Base-by-base conservation (phyloP, 139 green algal species). In the Chlamydomonas schloesseri region DNA sequence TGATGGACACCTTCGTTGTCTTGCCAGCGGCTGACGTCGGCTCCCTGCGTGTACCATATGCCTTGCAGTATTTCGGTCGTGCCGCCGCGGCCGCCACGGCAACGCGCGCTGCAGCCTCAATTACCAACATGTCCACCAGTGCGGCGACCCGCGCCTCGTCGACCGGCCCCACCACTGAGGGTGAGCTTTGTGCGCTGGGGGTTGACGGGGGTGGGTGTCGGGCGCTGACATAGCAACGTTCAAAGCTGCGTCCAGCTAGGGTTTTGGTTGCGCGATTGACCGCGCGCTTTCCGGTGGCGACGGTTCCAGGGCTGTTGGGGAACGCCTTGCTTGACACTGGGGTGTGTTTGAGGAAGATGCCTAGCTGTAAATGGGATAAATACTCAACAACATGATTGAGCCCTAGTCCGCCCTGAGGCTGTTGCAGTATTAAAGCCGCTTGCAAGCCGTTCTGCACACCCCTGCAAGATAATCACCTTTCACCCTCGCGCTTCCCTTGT, bases 21-120 rank as follows among this genome's bases (percentile, higher is more conserved):
- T 15, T 23, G 53, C 53, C n/a, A n/a, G 53, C 15, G 13, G 55
- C 55, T 62, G 55, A 62, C 55, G 42, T 62, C 55, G 55, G 8
- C 55, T 11, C 21, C 21, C 6, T 24, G 2, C 55, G 20, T 42
- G 20, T 29, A 5, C n/a, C 36, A 0, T 71, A 26, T 13, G n/a
- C 31, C 5, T 28, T 29, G 34, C 77, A 83, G 77, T 83, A 83
- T 47, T 83, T 83, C 55, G 77, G 77, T 11, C 29, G 67, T 8
- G 13, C 26, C 3, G 37, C 75, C 33, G 58, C 77, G 5, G 23
- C 62, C 13, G 55, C 42, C 24, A 36, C 77, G 65, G 65, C 65
- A 17, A 26, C 65, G 15, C 65, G 65, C 14, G n/a, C 65, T 24
- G 13, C 31, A 3, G n/a, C 65, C 5, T 46, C 65, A 1, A 21